Evolutionary conservation across 78 protist genomes (phyloP).

Genomic region (Guillardia theta): DNA sequence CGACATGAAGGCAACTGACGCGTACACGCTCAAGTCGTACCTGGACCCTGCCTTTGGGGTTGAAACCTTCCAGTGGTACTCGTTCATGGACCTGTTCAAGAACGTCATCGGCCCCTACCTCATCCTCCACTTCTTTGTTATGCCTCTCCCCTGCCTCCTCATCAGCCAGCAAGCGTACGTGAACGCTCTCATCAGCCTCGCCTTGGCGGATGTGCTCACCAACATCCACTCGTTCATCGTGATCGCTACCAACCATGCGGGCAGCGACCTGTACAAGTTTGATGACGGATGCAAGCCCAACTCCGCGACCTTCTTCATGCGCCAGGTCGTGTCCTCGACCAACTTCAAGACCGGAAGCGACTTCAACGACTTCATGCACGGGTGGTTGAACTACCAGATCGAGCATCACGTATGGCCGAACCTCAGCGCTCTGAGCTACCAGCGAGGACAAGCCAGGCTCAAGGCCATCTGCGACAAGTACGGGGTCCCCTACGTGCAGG

Average conservation of each 20-base stretch:
- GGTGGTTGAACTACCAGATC: constrained; percentile 66
- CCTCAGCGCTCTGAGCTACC: constrained; percentile 49
- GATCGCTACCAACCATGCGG: constrained; percentile 53
- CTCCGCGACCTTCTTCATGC: constrained; percentile 35
- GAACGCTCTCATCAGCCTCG: background rate
- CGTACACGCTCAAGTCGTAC: background rate
- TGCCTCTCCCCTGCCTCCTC: constrained; percentile 12
- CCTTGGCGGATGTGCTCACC: constrained; percentile 50
- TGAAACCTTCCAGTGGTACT: background rate
- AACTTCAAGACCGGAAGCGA: constrained; percentile 41
- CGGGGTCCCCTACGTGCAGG: constrained; percentile 59
- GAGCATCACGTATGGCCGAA: constrained; percentile 61
- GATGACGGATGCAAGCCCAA: background rate
- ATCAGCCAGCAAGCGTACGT: background rate
- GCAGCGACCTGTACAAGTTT: constrained; percentile 46
- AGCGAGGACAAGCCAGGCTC: background rate
- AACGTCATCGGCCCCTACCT: constrained; percentile 34
- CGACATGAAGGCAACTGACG: background rate
- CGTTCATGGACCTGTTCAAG: background rate
- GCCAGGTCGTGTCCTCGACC: constrained; percentile 36
- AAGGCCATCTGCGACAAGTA: constrained; percentile 28
- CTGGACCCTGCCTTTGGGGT: background rate
- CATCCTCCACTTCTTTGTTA: background rate
- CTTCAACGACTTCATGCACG: constrained; percentile 49
- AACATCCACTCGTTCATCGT: constrained; percentile 55